Base-by-base conservation (phyloP, 139 green algal species). In the Micromonas pusilla region DNA sequence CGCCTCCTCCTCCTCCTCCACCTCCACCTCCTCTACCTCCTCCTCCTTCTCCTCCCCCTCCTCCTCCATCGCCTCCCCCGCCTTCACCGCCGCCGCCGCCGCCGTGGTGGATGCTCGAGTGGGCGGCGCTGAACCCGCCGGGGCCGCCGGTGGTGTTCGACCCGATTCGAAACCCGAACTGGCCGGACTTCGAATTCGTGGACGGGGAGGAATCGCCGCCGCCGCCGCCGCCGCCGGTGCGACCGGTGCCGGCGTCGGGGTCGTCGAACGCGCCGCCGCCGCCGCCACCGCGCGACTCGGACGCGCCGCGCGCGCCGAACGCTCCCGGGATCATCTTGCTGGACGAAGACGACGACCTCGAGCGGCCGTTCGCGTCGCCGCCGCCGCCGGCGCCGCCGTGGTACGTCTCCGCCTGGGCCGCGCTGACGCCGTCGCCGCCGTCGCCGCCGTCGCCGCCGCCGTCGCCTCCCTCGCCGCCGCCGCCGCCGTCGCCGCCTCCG, bases 381-480 rank as follows among this genome's bases (percentile, higher is more conserved):
- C 52, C 16, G 20, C 62, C 62, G 26, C 62, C 62, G 62, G n/a
- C 62, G 20, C n/a, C 26, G 16, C 9, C 13, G 62, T 28, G 13
- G 26, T 21, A 13, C 2, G 28, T 39, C 28, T 4, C 13, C 33
- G 26, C 65, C 3, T 33, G n/a, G 30, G n/a, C 65, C 3, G n/a
- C 65, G 30, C 4, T 39, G 4, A 5, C 2, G n/a, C 33, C 65
- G 65, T 23, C 26, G 13, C 30, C 65, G 30, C 13, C 65, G 65
- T 32, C 62, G 25, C 65, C 65, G 65, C 62, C n/a, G n/a, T 32
- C n/a, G 25, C 62, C 62, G 4, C 62, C 62, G 62, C 62, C 62
- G 62, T 19, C 62, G 26, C 26, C 62, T 36, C 62, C 62, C 9
- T 19, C 62, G 62, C 62, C 62, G 62, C 62, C 62, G 62, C 13